A percentile compares a stretch with the other conserved stretches of the same genome.
Conservation (phyloP, 163 green algal genomes). For the Volvox carteri region DNA sequence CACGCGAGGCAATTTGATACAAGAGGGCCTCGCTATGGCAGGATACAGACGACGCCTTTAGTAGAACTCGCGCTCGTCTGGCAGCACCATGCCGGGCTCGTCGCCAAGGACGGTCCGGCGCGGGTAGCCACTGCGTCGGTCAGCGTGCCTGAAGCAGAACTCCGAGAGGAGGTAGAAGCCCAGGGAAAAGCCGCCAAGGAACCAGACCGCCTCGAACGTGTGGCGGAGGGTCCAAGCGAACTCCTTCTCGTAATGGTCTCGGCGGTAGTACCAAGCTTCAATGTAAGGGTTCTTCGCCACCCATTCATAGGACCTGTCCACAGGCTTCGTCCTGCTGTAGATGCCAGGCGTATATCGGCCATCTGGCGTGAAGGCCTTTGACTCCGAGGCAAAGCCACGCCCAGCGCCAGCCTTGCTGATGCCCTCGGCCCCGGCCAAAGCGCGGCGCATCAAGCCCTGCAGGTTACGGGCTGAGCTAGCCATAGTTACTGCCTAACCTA, state of each 20-base stretch:
- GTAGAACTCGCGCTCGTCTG: constrained; percentile 68
- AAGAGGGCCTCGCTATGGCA: no score
- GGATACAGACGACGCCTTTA: no score
- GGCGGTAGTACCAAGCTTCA: constrained; percentile 61
- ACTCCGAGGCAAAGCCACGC: constrained; percentile 41
- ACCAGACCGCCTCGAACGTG: constrained; percentile 62
- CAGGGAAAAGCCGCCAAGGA: constrained; percentile 56
- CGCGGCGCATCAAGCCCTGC: constrained; percentile 28
- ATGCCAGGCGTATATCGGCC: constrained; percentile 55
- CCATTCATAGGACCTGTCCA: constrained; percentile 55
- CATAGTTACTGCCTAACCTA: constrained; percentile 8
- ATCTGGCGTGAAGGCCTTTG: constrained; percentile 41
- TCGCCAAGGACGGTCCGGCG: constrained; percentile 51
- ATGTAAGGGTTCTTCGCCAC: constrained; percentile 65
- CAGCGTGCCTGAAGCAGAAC: constrained; percentile 47
- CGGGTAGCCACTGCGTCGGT: constrained; percentile 55
- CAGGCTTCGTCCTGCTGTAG: constrained; percentile 53
- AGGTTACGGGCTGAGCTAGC: constrained; percentile 28
- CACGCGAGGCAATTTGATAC: no score
- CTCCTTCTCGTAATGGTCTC: constrained; percentile 64
- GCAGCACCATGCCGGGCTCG: constrained; percentile 50
- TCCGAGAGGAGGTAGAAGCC: constrained; percentile 51
- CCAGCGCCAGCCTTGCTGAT: constrained; percentile 28
- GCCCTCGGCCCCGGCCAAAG: constrained; percentile 9
- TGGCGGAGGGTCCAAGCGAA: constrained; percentile 61